Evolutionary conservation across 129 eudicot genomes (phyloP).

Genomic region (Sambucus nigra): DNA sequence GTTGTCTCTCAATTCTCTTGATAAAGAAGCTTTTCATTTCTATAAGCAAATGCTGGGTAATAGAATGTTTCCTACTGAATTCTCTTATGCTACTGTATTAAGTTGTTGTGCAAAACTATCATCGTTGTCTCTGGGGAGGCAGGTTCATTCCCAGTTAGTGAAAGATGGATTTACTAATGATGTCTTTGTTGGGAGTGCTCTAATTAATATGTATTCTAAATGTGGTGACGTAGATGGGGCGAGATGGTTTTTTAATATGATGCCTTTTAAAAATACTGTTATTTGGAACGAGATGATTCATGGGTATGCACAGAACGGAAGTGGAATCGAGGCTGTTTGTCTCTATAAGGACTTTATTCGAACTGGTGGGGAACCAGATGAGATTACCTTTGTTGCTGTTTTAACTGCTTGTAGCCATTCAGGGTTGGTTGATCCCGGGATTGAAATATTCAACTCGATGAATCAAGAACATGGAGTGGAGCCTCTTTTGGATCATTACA

Average conservation of each 20-base stretch:
- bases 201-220: conserved; percentile 71
- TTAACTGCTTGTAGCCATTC: conserved; percentile 85
- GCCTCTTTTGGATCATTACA: conserved; percentile 63
- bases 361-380: conserved; percentile 48
- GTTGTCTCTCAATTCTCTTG: conserved; percentile 46
- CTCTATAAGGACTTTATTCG: conserved; percentile 42
- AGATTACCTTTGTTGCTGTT: conserved; percentile 58
- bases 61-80: conserved; percentile 52
- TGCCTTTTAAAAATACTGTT: conserved; percentile 46
- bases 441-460: conserved; percentile 64
- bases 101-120: conserved; percentile 57
- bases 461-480: conserved; percentile 34
- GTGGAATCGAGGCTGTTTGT: conserved; percentile 54
- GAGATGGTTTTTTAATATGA: conserved; percentile 39
- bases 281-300: conserved; percentile 92
- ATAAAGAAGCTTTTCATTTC: conserved; percentile 49
- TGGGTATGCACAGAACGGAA: conserved; percentile 79
- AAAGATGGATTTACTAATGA: conserved; percentile 44
- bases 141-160: conserved; percentile 45
- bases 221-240: conserved; percentile 64
- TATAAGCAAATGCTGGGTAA: conserved; percentile 50
- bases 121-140: conserved; percentile 61
- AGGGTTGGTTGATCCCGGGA: conserved; percentile 61
- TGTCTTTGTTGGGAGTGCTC: conserved; percentile 62
- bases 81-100: conserved; percentile 49